These are phyloP conservation scores for Taphrina deformans DNA, from an alignment of 1,139 yeast species.

Conservation along the genomic window DNA sequence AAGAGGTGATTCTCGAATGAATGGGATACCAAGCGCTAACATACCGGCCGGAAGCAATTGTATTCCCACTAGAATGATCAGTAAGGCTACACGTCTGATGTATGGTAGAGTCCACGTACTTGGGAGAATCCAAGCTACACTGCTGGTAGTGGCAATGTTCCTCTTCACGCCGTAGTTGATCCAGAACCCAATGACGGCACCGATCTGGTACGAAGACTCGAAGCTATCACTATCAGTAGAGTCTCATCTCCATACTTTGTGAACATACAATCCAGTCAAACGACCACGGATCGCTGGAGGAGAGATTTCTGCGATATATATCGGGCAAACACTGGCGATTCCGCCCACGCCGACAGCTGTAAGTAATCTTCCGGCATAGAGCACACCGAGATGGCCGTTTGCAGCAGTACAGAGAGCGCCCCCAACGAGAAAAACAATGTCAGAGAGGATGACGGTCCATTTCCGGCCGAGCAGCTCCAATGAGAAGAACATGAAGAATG, in stretches of 20 bases:
- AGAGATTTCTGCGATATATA: not conserved
- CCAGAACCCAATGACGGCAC: constrained; percentile 5
- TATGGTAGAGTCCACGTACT: not conserved
- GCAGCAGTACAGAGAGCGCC: not conserved
- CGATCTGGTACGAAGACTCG: not conserved
- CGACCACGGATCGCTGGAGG: not conserved
- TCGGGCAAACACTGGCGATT: not conserved
- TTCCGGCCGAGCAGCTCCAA: not conserved
- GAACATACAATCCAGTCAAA: not conserved
- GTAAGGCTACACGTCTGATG: too few species aligned
- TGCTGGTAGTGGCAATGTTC: not conserved
- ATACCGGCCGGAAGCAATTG: not conserved
- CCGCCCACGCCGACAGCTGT: not conserved
- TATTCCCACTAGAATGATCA: not conserved
- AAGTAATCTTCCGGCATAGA: not conserved
- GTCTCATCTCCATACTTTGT: not conserved
- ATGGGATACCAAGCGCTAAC: not conserved
- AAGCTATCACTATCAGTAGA: not conserved
- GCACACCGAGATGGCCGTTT: not conserved
- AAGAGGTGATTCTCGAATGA: not conserved
- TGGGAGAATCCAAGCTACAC: not conserved
- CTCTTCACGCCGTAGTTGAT: not conserved
- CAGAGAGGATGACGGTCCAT: not conserved
- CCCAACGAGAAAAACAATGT: not conserved
- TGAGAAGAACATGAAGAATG: not conserved